phyloP scores from a whole-genome alignment of 2,329 filamentous ascomycete genomes.

The Biscogniauxia mediterranea region DNA sequence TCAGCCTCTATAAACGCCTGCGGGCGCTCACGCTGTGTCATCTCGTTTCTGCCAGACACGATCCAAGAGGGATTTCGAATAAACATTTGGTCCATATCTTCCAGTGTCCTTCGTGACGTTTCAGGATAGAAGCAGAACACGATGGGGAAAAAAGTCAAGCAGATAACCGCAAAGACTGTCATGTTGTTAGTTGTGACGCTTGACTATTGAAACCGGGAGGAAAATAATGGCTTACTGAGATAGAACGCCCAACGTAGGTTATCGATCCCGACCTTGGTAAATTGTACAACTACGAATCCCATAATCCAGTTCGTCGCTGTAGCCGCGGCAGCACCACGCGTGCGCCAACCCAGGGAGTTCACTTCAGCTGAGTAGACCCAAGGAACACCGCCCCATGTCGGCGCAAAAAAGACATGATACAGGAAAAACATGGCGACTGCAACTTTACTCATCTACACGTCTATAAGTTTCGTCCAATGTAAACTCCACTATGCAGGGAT shows the following conservation, averaged over 20 bases:
- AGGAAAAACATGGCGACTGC: conserved; percentile 43
- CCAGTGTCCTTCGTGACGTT: conserved; percentile 47
- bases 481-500: not conserved
- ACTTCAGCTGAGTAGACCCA: conserved; percentile 44
- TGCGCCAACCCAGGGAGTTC: conserved; percentile 41
- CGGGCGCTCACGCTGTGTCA: conserved; percentile 38
- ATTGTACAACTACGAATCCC: conserved; percentile 43
- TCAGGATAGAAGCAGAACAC: conserved; percentile 47
- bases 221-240: conserved; percentile 32
- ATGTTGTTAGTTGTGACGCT: not conserved
- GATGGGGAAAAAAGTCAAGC: conserved; percentile 33
- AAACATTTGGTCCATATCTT: conserved; percentile 50
- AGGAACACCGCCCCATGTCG: conserved; percentile 38
- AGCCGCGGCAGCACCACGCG: conserved; percentile 42
- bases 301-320: conserved; percentile 45
- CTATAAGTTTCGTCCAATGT: conserved; percentile 7
- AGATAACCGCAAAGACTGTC: conserved; percentile 28
- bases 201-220: not conserved
- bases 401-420: conserved; percentile 42
- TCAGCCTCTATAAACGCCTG: conserved; percentile 38
- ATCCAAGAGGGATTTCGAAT: conserved; percentile 30
- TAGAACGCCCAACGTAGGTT: conserved; percentile 43
- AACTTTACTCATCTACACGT: conserved; percentile 35
- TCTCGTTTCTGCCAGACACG: conserved; percentile 33
- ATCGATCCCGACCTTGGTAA: conserved; percentile 42